Percentiles rank a stretch among this genome's conserved stretches.
These are phyloP conservation scores for Citrullus mucosospermus DNA, from an alignment of 306 rosid species.

Conservation along the genomic window DNA sequence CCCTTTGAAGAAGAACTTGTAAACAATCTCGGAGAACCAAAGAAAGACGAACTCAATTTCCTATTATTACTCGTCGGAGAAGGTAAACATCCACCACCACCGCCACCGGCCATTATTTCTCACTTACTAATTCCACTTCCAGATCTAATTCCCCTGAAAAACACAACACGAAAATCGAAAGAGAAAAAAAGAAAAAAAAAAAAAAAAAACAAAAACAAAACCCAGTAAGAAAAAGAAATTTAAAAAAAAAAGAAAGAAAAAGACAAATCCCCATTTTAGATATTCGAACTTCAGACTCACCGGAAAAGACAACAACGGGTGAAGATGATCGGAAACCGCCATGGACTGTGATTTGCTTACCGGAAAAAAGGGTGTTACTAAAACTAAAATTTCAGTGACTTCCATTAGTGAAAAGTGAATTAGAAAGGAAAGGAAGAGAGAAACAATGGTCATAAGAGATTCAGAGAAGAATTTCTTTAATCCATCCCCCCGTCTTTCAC, in stretches of 20 bases:
- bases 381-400: not conserved
- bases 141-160: conserved; percentile 13
- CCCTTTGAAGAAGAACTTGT: conserved; percentile 33
- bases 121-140: conserved; percentile 22
- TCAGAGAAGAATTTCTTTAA: no score
- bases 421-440: not conserved
- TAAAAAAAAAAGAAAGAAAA: not conserved
- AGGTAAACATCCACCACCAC: conserved; percentile 19
- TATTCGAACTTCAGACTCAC: not conserved
- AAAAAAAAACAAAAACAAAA: not conserved
- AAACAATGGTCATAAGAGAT: no score
- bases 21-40: conserved; percentile 47
- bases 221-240: not conserved
- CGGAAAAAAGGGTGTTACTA: not conserved
- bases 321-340: not conserved
- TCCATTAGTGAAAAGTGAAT: conserved; percentile 7
- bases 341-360: not conserved
- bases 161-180: not conserved
- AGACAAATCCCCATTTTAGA: not conserved
- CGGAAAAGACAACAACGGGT: not conserved
- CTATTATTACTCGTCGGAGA: conserved; percentile 32
- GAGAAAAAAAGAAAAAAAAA: not conserved
- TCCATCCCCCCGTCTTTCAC: not conserved
- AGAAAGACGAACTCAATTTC: conserved; percentile 32
- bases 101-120: conserved; percentile 42